phyloP scores from a whole-genome alignment of 192 early-diverging fungal species.

The Funneliformis mosseae region DNA sequence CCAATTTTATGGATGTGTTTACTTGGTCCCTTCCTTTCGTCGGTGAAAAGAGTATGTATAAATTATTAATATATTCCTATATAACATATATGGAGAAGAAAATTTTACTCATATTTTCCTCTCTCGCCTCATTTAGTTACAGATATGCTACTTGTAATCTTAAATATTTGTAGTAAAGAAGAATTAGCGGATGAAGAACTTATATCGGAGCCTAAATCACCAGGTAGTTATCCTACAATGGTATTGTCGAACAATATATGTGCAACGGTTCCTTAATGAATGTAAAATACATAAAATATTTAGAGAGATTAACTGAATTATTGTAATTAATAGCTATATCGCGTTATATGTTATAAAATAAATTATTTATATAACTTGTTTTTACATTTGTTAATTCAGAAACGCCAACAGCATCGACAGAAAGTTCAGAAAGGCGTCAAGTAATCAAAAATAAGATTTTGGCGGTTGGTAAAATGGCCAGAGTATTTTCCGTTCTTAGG shows the following conservation, averaged over 20 bases:
- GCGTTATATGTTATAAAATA: neutral
- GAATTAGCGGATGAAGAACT: slow-evolving; percentile 75
- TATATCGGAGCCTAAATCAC: neutral
- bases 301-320: too few relatives aligned
- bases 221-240: slow-evolving; percentile 3
- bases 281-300: too few relatives aligned
- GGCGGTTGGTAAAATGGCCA: slow-evolving; percentile 89
- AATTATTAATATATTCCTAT: neutral
- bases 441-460: slow-evolving; percentile 87
- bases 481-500: slow-evolving; percentile 87
- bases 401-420: slow-evolving; percentile 40
- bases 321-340: too few relatives aligned
- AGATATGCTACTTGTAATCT: slow-evolving; percentile 93
- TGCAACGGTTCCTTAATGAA: too few relatives aligned
- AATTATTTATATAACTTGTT: neutral
- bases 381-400: neutral
- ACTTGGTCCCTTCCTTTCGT: slow-evolving; percentile 98
- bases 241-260: too few relatives aligned
- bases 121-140: slow-evolving; percentile 65
- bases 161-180: slow-evolving; percentile 95
- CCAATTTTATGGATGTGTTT: slow-evolving; percentile 99
- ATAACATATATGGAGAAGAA: neutral
- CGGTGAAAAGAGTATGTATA: slow-evolving; percentile 86
- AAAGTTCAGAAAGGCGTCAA: slow-evolving; percentile 63
- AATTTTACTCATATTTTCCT: neutral